Base-by-base conservation (phyloP, 192 early-diverging fungal species). In the Coemansia guatemalensis region DNA sequence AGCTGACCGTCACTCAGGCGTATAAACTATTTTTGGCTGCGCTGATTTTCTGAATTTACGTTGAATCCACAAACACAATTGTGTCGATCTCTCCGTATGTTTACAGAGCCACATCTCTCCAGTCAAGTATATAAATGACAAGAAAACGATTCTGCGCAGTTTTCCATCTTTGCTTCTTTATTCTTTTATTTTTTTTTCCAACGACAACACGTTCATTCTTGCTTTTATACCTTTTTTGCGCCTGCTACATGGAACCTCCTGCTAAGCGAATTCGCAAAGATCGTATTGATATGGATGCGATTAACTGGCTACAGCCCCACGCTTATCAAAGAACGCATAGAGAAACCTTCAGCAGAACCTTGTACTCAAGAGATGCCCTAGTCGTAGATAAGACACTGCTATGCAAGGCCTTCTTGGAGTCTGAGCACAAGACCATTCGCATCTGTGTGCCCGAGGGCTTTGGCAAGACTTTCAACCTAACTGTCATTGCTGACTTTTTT, bases 331-430 rank as follows among this genome's bases (percentile, higher is more conserved):
- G 12, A 44, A 44, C 3, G 3, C 14, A 44, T 44, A 14, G 39
- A 11, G 3, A 11, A 8, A 3, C 14, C 3, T 44, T 17, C 9
- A 44, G n/a, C 39, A 44, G 14, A 44, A 17, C 14, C 11, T 44
- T 44, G 1, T 17, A 44, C 14, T 3, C 39, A 17, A 44, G 39
- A 3, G 17, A 44, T 3, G 3, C 39, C 3, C 14, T 44, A 14
- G 14, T 44, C 8, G 39, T 44, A 44, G 39, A 44, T 12, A 44
- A 53, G 21, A 53, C 61, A 20, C 32, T 63, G 20, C 30, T 63
- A 27, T 63, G 61, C 52, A 63, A 54, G 52, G 61, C 52, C 14
- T 41, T 63, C 17, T 22, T 63, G 22, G 61, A 63, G 9, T 8
- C 35, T n/a, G n/a, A 54, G 25, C 33, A 44, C 24, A 9, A 44